A percentile compares a stretch with the other conserved stretches of the same genome.
phyloP scores from a whole-genome alignment of 345 rosid genomes.

The Brassica cretica region DNA sequence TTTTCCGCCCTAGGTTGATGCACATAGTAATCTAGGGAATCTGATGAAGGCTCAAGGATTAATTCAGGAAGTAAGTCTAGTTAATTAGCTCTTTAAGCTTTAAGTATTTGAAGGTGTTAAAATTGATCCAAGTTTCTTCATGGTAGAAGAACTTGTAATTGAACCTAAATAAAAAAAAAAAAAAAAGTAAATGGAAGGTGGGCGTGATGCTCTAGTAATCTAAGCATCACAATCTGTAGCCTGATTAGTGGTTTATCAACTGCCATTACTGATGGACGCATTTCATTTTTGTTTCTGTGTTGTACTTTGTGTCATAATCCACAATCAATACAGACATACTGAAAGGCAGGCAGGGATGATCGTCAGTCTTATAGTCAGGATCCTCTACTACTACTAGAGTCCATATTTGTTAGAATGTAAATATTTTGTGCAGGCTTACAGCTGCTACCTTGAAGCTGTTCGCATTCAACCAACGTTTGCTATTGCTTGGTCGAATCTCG shows the following conservation, averaged over 20 bases:
- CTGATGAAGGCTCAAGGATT: constrained; percentile 94
- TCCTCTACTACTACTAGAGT: constrained; percentile 60
- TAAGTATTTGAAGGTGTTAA: background rate
- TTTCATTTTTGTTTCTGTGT: constrained; percentile 63
- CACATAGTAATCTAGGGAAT: constrained; percentile 93
- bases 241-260: constrained; percentile 36
- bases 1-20: constrained; percentile 70
- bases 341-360: constrained; percentile 78
- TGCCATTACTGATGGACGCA: constrained; percentile 63
- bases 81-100: background rate
- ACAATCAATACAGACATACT: constrained; percentile 69
- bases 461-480: constrained; percentile 97
- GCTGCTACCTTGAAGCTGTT: constrained; percentile 92
- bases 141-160: constrained; percentile 11
- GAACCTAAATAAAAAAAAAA: constrained; percentile 8
- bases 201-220: constrained; percentile 25
- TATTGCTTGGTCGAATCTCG: constrained; percentile 99
- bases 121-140: constrained; percentile 7
- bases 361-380: constrained; percentile 77
- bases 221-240: constrained; percentile 36
- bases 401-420: constrained; percentile 69
- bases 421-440: constrained; percentile 94
- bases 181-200: constrained; percentile 26
- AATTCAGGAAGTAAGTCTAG: constrained; percentile 84
- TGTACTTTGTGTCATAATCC: constrained; percentile 57